Base-by-base conservation (phyloP, 2,329 filamentous ascomycete species). In the Exophiala phaeomuriformis region DNA sequence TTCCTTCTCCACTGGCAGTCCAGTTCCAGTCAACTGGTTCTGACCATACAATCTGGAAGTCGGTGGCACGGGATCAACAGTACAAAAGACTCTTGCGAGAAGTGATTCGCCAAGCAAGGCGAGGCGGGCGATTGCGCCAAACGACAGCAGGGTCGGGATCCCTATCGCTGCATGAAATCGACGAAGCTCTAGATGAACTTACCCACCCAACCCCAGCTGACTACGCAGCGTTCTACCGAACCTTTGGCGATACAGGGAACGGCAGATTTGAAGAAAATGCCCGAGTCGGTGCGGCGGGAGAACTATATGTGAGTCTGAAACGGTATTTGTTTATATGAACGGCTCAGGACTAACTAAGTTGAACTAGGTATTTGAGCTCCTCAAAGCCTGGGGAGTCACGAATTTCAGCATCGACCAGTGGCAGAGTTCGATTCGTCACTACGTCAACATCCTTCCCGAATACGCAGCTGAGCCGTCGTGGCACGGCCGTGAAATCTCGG, bases 271-370 rank as follows among this genome's bases (percentile, higher is more conserved):
- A 55, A 30, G 47, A 55, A 5, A 55, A 55, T 30, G 36, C 36
- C 10, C 45, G 55, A n/a, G 28, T 58, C 30, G 55, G 55, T 9
- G 55, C 55, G n/a, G 55, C 55, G 12, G 55, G 55, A 47, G 55
- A 58, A 49, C 44, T 58, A 40, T 58, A 44, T 47, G 55, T 58
- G 52, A 52, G 48, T 55, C 12, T 30, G 7, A n/a, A 7, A 7
- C n/a, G 33, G 7, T 7, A 36, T 7, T 7, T 7, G 33, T 36
- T 36, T 36, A 19, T 36, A 30, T 37, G 19, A 29, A 40, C 8
- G 29, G 43, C 12, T 32, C 28, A 12, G 19, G 30, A 46, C 30
- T 46, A 32, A 7, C 7, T 36, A n/a, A 36, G 7, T 36, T 36
- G 33, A 19, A 19, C 36, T 9, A 53, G 51, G 51, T 55, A 12